A percentile compares a stretch with the other conserved stretches of the same genome.
Evolutionary conservation across 192 early-diverging fungal species (phyloP).

Genomic region (Cetraspora pellucida): DNA sequence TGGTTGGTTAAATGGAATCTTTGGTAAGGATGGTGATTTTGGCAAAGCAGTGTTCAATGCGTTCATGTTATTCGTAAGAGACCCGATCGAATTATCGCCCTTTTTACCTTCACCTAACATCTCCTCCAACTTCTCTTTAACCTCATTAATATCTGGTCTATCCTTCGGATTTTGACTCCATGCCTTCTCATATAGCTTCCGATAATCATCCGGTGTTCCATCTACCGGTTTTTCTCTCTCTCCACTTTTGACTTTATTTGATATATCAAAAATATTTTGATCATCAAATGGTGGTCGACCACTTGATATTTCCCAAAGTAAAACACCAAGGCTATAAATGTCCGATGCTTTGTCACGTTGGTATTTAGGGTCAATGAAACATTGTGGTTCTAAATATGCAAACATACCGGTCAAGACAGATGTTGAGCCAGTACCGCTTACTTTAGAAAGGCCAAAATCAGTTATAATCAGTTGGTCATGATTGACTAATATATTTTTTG

Average conservation of each 20-base stretch:
- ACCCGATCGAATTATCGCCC: too few relatives aligned
- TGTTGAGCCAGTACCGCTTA: neutral
- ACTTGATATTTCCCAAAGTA: slow-evolving; percentile 1
- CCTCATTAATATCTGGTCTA: too few relatives aligned
- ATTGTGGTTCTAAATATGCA: neutral
- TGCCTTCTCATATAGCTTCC: too few relatives aligned
- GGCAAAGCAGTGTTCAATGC: too few relatives aligned
- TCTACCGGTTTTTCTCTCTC: too few relatives aligned
- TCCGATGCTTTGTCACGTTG: slow-evolving; percentile 1
- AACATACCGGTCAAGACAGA: neutral
- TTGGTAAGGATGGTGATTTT: too few relatives aligned
- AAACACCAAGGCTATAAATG: neutral
- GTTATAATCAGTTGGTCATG: slow-evolving; percentile 1
- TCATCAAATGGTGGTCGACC: neutral
- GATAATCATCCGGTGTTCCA: too few relatives aligned
- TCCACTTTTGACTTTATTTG: neutral
- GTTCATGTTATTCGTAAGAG: too few relatives aligned
- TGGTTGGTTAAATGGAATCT: too few relatives aligned
- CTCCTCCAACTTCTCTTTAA: too few relatives aligned
- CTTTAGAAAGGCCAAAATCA: slow-evolving; percentile 18
- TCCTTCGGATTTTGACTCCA: too few relatives aligned
- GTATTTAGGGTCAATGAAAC: slow-evolving; percentile 7
- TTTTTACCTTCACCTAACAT: too few relatives aligned
- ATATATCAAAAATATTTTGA: neutral
- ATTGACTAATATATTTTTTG: slow-evolving; percentile 23